phyloP scores from a whole-genome alignment of 2,329 filamentous ascomycete species.

The Achaetomium macrosporum region DNA sequence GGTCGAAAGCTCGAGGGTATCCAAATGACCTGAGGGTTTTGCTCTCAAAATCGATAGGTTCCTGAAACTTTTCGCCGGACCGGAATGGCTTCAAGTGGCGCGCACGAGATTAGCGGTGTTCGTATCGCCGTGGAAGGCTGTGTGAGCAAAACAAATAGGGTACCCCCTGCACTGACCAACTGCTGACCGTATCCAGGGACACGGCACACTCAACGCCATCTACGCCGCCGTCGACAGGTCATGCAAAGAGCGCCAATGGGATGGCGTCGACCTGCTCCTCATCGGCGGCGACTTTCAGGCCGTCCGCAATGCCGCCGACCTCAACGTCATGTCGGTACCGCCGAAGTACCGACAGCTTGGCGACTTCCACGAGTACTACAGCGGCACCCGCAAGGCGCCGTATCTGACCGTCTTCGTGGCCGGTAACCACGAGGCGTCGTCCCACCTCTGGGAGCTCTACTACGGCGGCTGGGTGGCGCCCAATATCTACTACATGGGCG shows the following conservation, averaged over 20 bases:
- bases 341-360: constrained; percentile 80
- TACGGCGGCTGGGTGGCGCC: constrained; percentile 96
- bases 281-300: constrained; percentile 97
- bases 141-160: constrained; percentile 43
- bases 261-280: constrained; percentile 79
- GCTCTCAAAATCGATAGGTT: not conserved
- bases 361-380: constrained; percentile 94
- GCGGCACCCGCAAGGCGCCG: constrained; percentile 67
- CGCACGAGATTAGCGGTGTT: constrained; percentile 40
- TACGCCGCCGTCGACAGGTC: constrained; percentile 71
- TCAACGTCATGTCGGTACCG: constrained; percentile 85
- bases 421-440: constrained; percentile 92
- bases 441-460: constrained; percentile 84
- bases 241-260: constrained; percentile 67
- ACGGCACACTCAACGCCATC: constrained; percentile 86
- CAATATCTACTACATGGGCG: constrained; percentile 95
- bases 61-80: too few relatives aligned
- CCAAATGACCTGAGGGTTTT: not conserved
- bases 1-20: too few relatives aligned
- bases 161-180: not conserved
- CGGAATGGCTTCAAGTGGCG: constrained; percentile 4
- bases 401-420: constrained; percentile 89
- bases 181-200: constrained; percentile 57
- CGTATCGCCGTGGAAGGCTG: constrained; percentile 84
- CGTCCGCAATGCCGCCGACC: constrained; percentile 79